Evolutionary conservation across 768 basidiomycete genomes (phyloP), one percentile per base, ranked within the genome.

Genomic region (Phallus indusiatus): DNA sequence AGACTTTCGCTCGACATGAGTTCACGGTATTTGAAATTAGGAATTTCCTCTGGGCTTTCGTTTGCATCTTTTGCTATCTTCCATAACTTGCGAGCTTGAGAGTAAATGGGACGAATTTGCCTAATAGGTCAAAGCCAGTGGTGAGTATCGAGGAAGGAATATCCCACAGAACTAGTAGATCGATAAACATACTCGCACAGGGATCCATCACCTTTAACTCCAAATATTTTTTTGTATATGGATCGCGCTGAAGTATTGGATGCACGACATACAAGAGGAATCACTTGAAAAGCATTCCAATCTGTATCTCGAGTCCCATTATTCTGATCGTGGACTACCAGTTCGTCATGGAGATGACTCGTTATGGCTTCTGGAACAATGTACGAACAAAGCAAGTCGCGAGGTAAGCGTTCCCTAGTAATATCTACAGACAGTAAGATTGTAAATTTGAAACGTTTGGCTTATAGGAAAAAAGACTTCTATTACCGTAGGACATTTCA

Each of bases 1-100:
- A 59, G 47, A 18, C 48, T 59, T 1, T 59, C 36, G 57, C 49
- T 59, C 18, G 57, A 50, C 47, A 59, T 59, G 11, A 59, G 4
- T 34, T 51, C 24, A 17, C 5, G 20, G 17, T 59, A 52, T 18
- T 18, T 35, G 36, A 50, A 17, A 5, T 24, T 9, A 20, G 24
- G 24, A 36, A 33, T 17, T 11, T 2, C 36, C 4, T 36, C 24
- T 17, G 28, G 53, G 10, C 8, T 16, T 4, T 5, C 21, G 18
- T 42, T 12, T 21, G 55, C 21, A 34, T 51, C 50, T 22, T 53
- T 51, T 14, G 57, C 57, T 35, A 24, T 20, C 10, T 51, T 36
- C 57, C 57, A 59, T 28, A 34, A 20, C 7, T n/a, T n/a, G 9
- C 17, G 20, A 11, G 57, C 48, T 16, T 21, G 22, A 11, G 10